phyloP scores from a whole-genome alignment of 768 basidiomycete genomes.

The Leccinum olivaceopallidum region DNA sequence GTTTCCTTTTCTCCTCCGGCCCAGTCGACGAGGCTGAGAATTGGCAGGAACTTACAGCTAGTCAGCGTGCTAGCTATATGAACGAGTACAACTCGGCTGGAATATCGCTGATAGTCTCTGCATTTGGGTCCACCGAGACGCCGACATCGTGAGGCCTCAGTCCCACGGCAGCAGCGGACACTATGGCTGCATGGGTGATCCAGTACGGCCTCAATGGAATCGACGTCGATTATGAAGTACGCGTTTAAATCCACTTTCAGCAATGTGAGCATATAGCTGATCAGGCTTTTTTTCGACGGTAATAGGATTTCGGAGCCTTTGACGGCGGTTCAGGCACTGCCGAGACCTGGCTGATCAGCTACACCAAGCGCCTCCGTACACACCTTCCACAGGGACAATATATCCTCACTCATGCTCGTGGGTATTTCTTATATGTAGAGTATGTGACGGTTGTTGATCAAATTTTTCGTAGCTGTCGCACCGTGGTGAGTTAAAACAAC shows the following conservation, averaged over 20 bases:
- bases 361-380: conserved; percentile 34
- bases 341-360: conserved; percentile 36
- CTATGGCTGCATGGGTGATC: conserved; percentile 47
- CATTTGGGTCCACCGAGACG: conserved; percentile 45
- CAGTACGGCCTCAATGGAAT: conserved; percentile 50
- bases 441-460: background rate
- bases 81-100: conserved; percentile 53
- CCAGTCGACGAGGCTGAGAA: conserved; percentile 46
- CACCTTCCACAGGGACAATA: conserved; percentile 26
- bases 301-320: conserved; percentile 36
- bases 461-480: conserved; percentile 15
- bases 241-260: no score
- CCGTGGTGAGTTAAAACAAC: conserved; percentile 18
- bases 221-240: conserved; percentile 55
- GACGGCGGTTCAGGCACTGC: conserved; percentile 38
- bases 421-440: conserved; percentile 8
- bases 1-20: conserved; percentile 44
- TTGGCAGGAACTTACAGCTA: conserved; percentile 42
- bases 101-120: conserved; percentile 58
- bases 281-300: background rate
- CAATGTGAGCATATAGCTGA: background rate
- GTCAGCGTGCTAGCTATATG: conserved; percentile 42
- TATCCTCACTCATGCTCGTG: conserved; percentile 34
- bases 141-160: conserved; percentile 45
- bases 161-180: conserved; percentile 39